Base-by-base conservation (phyloP, 768 basidiomycete genomes). In the Russula sp. region DNA sequence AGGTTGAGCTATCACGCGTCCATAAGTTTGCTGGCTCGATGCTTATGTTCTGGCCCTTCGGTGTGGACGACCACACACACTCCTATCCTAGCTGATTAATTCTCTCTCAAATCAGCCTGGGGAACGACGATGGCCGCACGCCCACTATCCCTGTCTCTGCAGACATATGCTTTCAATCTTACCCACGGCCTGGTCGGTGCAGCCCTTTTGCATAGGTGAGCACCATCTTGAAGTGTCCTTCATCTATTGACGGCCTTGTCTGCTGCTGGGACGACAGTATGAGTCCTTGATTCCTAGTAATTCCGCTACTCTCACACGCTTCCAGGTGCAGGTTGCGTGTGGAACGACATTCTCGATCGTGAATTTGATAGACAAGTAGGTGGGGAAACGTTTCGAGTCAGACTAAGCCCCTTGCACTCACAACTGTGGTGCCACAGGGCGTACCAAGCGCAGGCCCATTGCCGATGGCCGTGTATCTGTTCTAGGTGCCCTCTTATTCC, bases 41-140 rank as follows among this genome's bases (percentile, higher is more conserved):
- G 49, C 58, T 70, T 27, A 59, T 68, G 13, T 65, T 70, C 55
- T 70, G 69, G 69, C 69, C 69, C 11, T 68, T 44, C 27, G 66
- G 67, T 68, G 32, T 14, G 45, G 1, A 10, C 22, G 20, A 14
- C 27, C 27, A 9, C 3, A 22, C 11, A 5, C 47, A 27, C 9
- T 32, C 18, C 13, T 48, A n/a, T 37, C 34, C 14, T 14, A 27
- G 6, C 48, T 62, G 40, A 27, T 31, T 11, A 10, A 2, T 57
- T 13, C n/a, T 42, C 6, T 6, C 37, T n/a, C 37, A 40, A 42
- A 4, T 34, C 1, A 71, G 70, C 66, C 6, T 71, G 66, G 62
- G 67, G 57, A 34, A 51, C 68, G 32, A 60, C 65, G 2, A 68
- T 71, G 70, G 65, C 69, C 1, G 69, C 67, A 3, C 65, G 64